These are phyloP conservation scores for Raphidocelis subcapitata DNA, from an alignment of 139 green algal genomes.

Conservation along the genomic window DNA sequence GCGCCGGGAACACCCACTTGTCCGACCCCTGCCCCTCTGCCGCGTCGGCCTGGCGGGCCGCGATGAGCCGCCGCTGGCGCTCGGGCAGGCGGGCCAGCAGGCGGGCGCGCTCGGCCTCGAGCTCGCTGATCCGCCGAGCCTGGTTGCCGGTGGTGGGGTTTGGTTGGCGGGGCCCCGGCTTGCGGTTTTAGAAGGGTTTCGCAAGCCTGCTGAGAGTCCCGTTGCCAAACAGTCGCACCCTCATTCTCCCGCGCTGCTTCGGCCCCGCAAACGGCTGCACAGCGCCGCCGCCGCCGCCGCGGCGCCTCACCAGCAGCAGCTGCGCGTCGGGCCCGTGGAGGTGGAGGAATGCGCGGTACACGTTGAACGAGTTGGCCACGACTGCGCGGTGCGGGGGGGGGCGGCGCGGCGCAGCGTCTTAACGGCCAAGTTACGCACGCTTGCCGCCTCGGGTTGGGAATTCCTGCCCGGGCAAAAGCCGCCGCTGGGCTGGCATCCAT, in stretches of 20 bases:
- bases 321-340: conserved; percentile 43
- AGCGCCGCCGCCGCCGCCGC: too few relatives aligned
- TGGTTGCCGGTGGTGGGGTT: too few relatives aligned
- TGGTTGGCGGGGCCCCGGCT: too few relatives aligned
- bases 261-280: too few relatives aligned
- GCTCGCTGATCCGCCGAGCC: conserved; percentile 32
- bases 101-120: conserved; percentile 37
- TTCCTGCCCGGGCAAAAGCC: too few relatives aligned
- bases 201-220: too few relatives aligned
- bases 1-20: conserved; percentile 53
- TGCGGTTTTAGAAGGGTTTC: too few relatives aligned
- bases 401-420: neutral
- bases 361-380: conserved; percentile 68
- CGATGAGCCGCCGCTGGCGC: conserved; percentile 25
- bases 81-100: conserved; percentile 44
- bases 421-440: too few relatives aligned
- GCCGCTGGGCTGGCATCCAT: too few relatives aligned
- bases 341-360: conserved; percentile 49
- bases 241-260: too few relatives aligned
- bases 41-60: conserved; percentile 42
- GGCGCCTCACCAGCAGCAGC: conserved; percentile 43
- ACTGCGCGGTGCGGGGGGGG: conserved; percentile 53
- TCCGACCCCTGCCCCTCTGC: conserved; percentile 31
- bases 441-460: too few relatives aligned
- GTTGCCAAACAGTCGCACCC: too few relatives aligned